Evolutionary conservation across 345 rosid species (phyloP), one percentile per base, ranked within the genome.

Genomic region (Mallotus nudiflorus): DNA sequence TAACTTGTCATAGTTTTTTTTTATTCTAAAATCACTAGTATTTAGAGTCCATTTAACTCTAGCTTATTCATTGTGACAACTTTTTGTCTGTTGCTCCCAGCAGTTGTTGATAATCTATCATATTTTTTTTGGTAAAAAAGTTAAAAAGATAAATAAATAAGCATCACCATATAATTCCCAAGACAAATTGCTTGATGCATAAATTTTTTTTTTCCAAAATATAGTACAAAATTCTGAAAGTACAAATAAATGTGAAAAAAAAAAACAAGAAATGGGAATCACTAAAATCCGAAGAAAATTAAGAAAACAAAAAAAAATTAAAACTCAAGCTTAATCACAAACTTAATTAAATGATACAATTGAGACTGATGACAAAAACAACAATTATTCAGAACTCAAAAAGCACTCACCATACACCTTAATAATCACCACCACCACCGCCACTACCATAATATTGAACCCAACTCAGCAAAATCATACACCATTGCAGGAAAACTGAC

Each of bases 381-480:
- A 16, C 27, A 58, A 70, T 61, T 24, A 70, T 25, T 69, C 50
- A 55, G 61, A 53, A 63, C 27, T 69, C 39, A 55, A 70, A 53
- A 63, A 48, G 6, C 44, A 55, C 63, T 68, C 72, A 63, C 67
- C 67, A 63, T 8, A 59, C 18, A 1, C 49, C 60, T 40, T 8
- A 9, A 48, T n/a, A 39, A 48, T 19, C 67, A 19, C 15, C 70
- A 14, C 49, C 61, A 22, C 18, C 49, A 31, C 22, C 40, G 16
- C 22, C 39, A 29, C 18, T 33, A 31, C 22, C 40, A 16, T 12
- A 20, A 29, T 57, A 28, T 58, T 33, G 9, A 29, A 12, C 53
- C 35, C 29, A 13, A 45, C 18, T 59, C 58, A 58, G 37, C 53
- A 68, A 44, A 68, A 42, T 42, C 71, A 68, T 42, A 42, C 24